A percentile compares a stretch with the other conserved stretches of the same genome.
Conservation (phyloP, 139 green algal genomes). For the Astrephomene gubernaculifera region DNA sequence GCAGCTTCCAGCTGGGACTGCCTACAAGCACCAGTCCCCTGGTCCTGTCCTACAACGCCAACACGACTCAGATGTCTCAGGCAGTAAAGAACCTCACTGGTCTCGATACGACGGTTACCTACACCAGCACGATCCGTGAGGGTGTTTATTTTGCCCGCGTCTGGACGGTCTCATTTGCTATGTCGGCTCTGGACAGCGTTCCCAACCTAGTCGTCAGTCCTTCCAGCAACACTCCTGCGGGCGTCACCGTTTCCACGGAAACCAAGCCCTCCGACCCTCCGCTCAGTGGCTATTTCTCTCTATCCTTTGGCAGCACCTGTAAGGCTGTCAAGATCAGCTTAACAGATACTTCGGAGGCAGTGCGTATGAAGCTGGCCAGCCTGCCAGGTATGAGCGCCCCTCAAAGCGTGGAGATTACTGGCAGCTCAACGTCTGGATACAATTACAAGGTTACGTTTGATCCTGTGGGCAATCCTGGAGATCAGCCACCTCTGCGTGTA, state of each 20-base stretch:
- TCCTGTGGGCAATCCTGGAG: constrained; percentile 19
- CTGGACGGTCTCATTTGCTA: constrained; percentile 15
- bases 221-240: not conserved
- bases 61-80: not conserved
- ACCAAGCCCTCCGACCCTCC: not conserved
- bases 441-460: constrained; percentile 37
- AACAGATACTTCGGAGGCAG: not conserved
- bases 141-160: constrained; percentile 21
- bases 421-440: not conserved
- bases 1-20: not conserved
- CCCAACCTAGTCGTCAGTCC: not conserved
- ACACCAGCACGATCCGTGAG: not conserved
- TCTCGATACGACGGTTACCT: not conserved
- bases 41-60: not conserved
- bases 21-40: not conserved
- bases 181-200: not conserved
- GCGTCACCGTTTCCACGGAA: not conserved
- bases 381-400: not conserved
- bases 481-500: constrained; percentile 34
- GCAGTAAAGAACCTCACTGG: not conserved
- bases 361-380: not conserved
- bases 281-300: not conserved
- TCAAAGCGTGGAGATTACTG: not conserved
- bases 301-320: constrained; percentile 8
- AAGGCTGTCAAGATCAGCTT: not conserved